Base-by-base conservation (phyloP, 2,329 filamentous ascomycete species). In the Neocucurbitaria cava region DNA sequence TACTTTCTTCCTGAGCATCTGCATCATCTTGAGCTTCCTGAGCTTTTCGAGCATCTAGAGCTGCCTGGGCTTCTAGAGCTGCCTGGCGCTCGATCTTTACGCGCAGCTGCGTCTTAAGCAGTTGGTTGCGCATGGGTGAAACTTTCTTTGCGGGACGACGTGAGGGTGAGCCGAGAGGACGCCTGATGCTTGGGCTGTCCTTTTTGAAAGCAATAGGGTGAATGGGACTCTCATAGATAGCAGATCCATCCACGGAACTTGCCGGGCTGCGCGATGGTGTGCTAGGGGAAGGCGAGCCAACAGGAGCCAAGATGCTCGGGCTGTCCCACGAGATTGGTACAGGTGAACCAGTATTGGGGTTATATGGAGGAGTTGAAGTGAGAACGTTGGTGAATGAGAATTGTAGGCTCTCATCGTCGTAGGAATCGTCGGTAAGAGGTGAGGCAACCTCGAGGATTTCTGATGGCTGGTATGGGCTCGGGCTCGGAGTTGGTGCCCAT, bases 371-470 rank as follows among this genome's bases (percentile, higher is more conserved):
- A 18, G 57, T 64, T 28, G 57, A 55, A 3, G 57, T 49, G 41
- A 55, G 49, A 30, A 61, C 42, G 28, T 63, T 54, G 6, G 54
- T 52, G 41, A 66, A 59, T n/a, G 59, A 64, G 40, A 61, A 64
- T 46, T 63, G 59, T 9, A 61, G 44, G 24, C 58, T 57, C 17
- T 46, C 49, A 23, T 46, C 48, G 15, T 33, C 18, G 21, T 49
- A 10, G 6, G 8, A 31, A 17, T 40, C 18, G 30, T 46, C 13
- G 11, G 23, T 5, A 9, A 18, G 8, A 36, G 31, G 26, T 38
- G 47, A 38, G n/a, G 48, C 44, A 33, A n/a, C 21, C 20, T 40
- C 41, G 20, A 4, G 10, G 10, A 3, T 24, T 24, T 40, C 38
- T 10, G 2, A 11, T 23, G 38, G n/a, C 20, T 24, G 38, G 2